Base-by-base conservation (phyloP, 2,329 filamentous ascomycete genomes). In the Polychaeton citri region DNA sequence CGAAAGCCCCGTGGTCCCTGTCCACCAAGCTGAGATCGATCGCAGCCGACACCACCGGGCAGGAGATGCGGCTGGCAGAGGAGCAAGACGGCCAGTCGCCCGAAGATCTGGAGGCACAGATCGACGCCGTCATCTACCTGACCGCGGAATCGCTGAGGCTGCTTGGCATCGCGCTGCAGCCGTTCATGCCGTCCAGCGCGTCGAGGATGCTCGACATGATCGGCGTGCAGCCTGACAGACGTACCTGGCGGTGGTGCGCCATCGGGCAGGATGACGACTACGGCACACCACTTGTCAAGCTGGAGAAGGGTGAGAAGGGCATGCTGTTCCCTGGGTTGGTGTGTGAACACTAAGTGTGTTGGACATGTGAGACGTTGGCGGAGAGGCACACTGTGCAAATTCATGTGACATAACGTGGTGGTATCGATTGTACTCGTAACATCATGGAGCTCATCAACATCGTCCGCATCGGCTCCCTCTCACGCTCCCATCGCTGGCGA, bases 151-250 rank as follows among this genome's bases (percentile, higher is more conserved):
- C 80, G 4, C 56, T 95, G 32, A 79, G 90, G 24, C 74, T 95
- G 17, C 66, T 69, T 1, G 84, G 79, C 10, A 94, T 98, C 47
- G 65, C 96, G 32, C 64, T 98, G 31, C 87, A 94, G 57, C 86
- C 90, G 1, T 83, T 87, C 52, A 93, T 98, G 71, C 90, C 90
- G 0, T 67, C 64, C 28, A 93, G 92, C 58, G 72, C 84, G 32
- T 60, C 61, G 8, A 63, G 74, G 45, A 59, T 95, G 20, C 70
- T 98, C 1, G 80, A 94, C 54, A 71, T 79, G 50, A 64, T 98
- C 6, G 79, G 81, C 1, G 86, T 98, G 4, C 61, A 65, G 3
- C 54, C 64, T 6, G 66, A 71, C 7, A 72, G 71, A 35, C 70
- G 88, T 38, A 71, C 64, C 0, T 71, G 85, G 40, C 63, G 69